phyloP scores from a whole-genome alignment of 495 filamentous ascomycete genomes.

The Eremomyces bilateralis region DNA sequence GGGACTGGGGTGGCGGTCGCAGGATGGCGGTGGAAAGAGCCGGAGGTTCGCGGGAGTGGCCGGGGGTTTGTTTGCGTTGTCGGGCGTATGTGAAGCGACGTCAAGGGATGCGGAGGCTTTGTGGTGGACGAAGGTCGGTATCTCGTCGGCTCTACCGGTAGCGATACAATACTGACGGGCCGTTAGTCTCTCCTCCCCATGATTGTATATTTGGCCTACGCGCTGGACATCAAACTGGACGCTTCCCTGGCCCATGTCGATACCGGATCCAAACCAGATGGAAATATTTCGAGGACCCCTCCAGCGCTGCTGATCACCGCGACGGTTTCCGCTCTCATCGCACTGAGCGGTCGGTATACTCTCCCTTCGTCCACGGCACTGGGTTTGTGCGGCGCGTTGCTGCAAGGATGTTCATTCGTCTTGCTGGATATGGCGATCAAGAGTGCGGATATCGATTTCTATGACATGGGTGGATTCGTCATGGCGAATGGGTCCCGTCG shows the following conservation, averaged over 20 bases:
- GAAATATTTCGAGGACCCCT: too few relatives aligned
- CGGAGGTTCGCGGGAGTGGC: constrained; percentile 11
- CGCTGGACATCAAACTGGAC: too few relatives aligned
- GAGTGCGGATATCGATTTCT: constrained; percentile 7
- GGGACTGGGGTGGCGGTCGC: constrained; percentile 5
- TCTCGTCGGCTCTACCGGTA: not conserved
- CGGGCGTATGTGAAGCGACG: constrained; percentile 14
- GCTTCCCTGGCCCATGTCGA: too few relatives aligned
- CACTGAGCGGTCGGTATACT: constrained; percentile 7
- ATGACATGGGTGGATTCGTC: constrained; percentile 7
- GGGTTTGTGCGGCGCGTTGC: constrained; percentile 8
- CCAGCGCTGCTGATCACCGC: constrained; percentile 3
- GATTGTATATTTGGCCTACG: too few relatives aligned
- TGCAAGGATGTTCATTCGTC: constrained; percentile 6
- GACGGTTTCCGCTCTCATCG: constrained; percentile 6
- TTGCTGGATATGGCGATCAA: constrained; percentile 11
- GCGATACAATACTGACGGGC: too few relatives aligned
- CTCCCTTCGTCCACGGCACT: constrained; percentile 7
- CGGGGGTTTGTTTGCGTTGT: constrained; percentile 16
- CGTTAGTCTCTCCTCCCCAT: too few relatives aligned
- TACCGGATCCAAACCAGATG: too few relatives aligned
- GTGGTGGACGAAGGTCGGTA: constrained; percentile 16
- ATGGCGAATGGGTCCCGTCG: constrained; percentile 14
- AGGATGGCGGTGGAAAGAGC: constrained; percentile 4
- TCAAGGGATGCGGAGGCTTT: constrained; percentile 12